A percentile compares a stretch with the other conserved stretches of the same genome.
These are phyloP conservation scores for Gonium pectorale DNA, from an alignment of 139 green algal species.

Conservation along the genomic window DNA sequence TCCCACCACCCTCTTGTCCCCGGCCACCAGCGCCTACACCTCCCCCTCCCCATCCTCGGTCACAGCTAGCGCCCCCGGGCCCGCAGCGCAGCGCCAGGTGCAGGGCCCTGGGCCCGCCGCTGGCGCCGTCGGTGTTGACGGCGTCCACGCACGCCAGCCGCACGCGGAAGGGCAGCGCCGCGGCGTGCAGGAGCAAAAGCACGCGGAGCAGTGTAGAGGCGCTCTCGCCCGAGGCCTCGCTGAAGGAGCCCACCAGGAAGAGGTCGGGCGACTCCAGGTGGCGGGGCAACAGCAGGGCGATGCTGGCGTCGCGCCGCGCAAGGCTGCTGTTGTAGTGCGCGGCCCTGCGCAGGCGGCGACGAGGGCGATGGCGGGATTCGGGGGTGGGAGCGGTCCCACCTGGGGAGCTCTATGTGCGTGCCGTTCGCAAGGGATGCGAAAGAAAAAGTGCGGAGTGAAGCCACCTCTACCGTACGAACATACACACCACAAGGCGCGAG, in stretches of 20 bases:
- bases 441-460: no score
- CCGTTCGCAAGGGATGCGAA: no score
- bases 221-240: constrained; percentile 12
- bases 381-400: no score
- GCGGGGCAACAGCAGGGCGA: neutral
- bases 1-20: neutral
- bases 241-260: constrained; percentile 24
- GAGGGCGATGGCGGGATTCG: no score
- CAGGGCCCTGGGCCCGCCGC: neutral
- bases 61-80: neutral
- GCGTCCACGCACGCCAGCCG: constrained; percentile 10
- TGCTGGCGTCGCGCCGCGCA: neutral
- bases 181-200: neutral
- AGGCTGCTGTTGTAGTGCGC: constrained; percentile 21
- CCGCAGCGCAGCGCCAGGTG: neutral
- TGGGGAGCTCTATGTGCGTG: no score
- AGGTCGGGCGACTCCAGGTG: constrained; percentile 1
- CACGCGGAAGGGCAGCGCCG: neutral
- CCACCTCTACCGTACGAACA: no score
- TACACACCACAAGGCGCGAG: no score
- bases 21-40: neutral
- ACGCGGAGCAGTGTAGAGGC: neutral
- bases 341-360: neutral
- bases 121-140: neutral
- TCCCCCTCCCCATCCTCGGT: no score